phyloP scores from a whole-genome alignment of 129 eudicot genomes.

The Saposhnikovia divaricata region DNA sequence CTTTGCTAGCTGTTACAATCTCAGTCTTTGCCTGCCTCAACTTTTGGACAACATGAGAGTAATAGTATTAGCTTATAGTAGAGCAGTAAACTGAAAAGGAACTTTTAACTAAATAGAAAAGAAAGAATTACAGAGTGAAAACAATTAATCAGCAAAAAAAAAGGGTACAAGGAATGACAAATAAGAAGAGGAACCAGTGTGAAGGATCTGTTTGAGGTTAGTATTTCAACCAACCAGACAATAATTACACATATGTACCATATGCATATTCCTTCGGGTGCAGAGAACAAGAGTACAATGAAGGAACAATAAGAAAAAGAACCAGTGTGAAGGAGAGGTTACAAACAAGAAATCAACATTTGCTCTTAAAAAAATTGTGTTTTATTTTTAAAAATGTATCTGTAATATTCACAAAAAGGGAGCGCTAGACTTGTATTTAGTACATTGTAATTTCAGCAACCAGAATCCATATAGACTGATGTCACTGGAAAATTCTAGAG shows the following conservation, averaged over 20 bases:
- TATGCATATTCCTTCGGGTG: neutral
- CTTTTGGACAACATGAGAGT: conserved; percentile 21
- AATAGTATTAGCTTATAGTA: neutral
- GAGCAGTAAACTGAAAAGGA: neutral
- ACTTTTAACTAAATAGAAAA: neutral
- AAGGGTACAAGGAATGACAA: neutral
- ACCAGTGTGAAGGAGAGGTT: neutral
- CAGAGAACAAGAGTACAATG: neutral
- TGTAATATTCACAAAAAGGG: neutral
- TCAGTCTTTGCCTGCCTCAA: conserved; percentile 93
- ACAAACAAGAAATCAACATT: neutral
- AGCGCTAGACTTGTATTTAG: neutral
- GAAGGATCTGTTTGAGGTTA: neutral
- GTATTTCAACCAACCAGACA: neutral
- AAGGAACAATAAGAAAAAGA: neutral
- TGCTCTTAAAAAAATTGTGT: neutral
- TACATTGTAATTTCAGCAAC: neutral
- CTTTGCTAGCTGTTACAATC: conserved; percentile 88
- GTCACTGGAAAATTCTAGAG: neutral
- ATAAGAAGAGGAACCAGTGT: neutral
- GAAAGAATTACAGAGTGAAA: neutral
- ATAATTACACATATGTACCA: neutral
- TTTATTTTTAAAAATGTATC: neutral
- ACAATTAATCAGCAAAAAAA: neutral
- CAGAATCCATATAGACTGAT: neutral